phyloP scores from a whole-genome alignment of 2,329 filamentous ascomycete genomes.

The Stemphylium beticola region DNA sequence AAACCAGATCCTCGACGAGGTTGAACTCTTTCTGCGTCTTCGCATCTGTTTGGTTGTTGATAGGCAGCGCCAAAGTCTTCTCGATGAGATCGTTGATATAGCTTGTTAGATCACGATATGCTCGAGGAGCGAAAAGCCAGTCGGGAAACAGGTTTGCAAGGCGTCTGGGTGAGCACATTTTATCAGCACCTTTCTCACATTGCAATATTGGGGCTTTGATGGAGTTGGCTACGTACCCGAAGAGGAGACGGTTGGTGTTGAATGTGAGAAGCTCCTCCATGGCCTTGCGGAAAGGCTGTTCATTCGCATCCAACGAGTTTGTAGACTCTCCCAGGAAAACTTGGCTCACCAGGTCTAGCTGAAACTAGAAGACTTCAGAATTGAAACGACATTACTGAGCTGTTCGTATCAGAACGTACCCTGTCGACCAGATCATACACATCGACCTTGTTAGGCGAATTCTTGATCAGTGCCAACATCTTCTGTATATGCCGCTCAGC shows the following conservation, averaged over 20 bases:
- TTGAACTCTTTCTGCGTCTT: constrained; percentile 8
- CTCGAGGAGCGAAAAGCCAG: constrained; percentile 3
- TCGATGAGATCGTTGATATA: constrained; percentile 5
- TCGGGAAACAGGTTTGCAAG: constrained; percentile 10
- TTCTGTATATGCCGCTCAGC: constrained; percentile 6
- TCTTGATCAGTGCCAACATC: constrained; percentile 1
- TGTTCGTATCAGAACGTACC: neutral
- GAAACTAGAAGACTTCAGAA: neutral
- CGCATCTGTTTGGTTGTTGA: constrained; percentile 6
- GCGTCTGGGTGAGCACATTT: neutral
- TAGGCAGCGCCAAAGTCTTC: constrained; percentile 6
- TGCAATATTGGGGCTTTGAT: too few species aligned
- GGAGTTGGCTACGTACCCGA: neutral
- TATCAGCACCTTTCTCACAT: neutral
- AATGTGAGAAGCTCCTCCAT: constrained; percentile 11
- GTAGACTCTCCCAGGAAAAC: constrained; percentile 10
- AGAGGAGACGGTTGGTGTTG: constrained; percentile 7
- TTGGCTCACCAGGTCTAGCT: constrained; percentile 8
- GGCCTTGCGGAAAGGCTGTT: constrained; percentile 11
- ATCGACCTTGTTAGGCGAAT: neutral
- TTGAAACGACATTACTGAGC: neutral
- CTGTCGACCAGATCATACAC: constrained; percentile 9
- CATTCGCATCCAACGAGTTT: constrained; percentile 4
- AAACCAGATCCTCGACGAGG: constrained; percentile 3
- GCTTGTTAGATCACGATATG: constrained; percentile 3